Base-by-base conservation (phyloP, 2,329 filamentous ascomycete genomes). In the Diaporthe capsici region DNA sequence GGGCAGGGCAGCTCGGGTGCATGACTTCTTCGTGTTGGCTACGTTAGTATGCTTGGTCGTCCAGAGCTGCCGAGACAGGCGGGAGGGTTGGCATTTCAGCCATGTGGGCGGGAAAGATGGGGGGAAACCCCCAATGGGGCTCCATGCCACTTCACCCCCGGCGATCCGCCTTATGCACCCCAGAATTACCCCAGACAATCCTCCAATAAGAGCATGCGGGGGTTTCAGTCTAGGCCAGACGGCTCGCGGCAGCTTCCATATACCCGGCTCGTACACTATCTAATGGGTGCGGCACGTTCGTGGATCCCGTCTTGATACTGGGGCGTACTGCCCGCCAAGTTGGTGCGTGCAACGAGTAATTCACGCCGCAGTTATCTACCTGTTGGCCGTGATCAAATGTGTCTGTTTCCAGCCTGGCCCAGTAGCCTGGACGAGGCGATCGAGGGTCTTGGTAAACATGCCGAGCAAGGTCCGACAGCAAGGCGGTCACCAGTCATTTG, bases 121-220 rank as follows among this genome's bases (percentile, higher is more conserved):
- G 57, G 34, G 31, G 57, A 13, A 39, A 70, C 9, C 31, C 51
- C 37, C 47, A 65, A 44, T 73, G 31, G 39, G 7, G 39, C 39
- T 42, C 20, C 17, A 15, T n/a, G 51, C 22, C 58, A 65, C 71
- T 57, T 65, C 71, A 61, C 58, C 71, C 49, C 49, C 28, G 37
- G 58, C 4, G 31, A 65, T 34, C 58, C 49, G 47, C 34, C 34
- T 65, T 53, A 58, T 71, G 63, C 49, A 71, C 75, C 75, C 72
- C 75, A 60, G 72, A 55, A 65, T 71, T 76, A 74, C 75, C 75
- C 75, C 75, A 74, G 75, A 70, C 65, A 67, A 25, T 71, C 72
- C 57, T 53, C 71, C 71, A 73, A 61, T 65, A 49, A 53, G 25
- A 55, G 47, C 51, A 44, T 57, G 58, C 71, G 71, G 71, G 71